Base-by-base conservation (phyloP, 305 asterid species). In the Fraxinus sp. region DNA sequence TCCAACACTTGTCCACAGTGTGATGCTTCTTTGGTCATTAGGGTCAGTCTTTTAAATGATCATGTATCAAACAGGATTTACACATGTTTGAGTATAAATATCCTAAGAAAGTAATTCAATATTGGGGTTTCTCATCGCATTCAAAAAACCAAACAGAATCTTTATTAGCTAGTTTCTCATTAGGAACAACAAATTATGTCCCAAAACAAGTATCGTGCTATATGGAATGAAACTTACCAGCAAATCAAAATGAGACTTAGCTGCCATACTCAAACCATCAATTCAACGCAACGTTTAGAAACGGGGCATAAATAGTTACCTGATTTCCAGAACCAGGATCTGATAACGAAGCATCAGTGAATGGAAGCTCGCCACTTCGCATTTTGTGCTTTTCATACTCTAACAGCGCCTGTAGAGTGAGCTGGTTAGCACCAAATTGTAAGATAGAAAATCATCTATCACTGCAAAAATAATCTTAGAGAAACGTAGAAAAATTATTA, bases 371-470 rank as follows among this genome's bases (percentile, higher is more conserved):
- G 35, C 99, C 99, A 46, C 88, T 79, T 41, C 92, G 95, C 97
- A 94, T 94, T 89, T 94, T 93, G 84, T 91, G 87, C 85, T 94
- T 95, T 46, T 95, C 99, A 84, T 95, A 95, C 86, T 95, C 99
- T 86, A 94, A 78, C 20, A 95, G 89, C 52, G 97, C 91, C 99
- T 95, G 81, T 66, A 87, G 78, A 80, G 81, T 78, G 59, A 78
- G 82, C 77, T 52, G 78, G 80, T 86, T 72, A 86, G 85, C 81
- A 52, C 79, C 83, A 85, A 74, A 86, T 82, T 64, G 78, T 80
- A 70, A 32, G 37, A 55, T 14, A 83, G 33, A 76, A 71, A 13
- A 55, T 46, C 59, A 37, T 76, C 66, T 13, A 37, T 49, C 55
- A 68, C 74, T 35, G 77, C 35, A 55, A 75, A 83, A 37, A 83